These are phyloP conservation scores for Chaetomiaceae sp. DNA, from an alignment of 2,329 filamentous ascomycete species.

Conservation along the genomic window DNA sequence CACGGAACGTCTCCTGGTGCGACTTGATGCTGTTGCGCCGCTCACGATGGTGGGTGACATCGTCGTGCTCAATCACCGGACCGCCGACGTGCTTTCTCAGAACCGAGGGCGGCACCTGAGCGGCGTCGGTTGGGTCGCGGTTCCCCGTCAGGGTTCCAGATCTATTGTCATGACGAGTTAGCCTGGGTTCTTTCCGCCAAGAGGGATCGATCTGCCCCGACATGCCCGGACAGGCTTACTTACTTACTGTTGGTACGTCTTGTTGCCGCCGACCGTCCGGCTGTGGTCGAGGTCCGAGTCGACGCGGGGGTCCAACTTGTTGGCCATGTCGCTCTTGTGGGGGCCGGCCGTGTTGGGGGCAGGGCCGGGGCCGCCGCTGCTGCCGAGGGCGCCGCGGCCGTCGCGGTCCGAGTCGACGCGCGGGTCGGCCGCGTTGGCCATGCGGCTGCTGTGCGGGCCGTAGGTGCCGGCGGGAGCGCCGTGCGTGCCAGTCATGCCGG, in stretches of 20 bases:
- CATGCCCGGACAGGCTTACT: conserved; percentile 21
- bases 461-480: conserved; percentile 28
- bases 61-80: conserved; percentile 43
- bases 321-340: conserved; percentile 49
- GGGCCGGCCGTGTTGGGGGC: conserved; percentile 46
- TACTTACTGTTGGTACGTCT: conserved; percentile 44
- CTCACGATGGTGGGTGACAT: conserved; percentile 40
- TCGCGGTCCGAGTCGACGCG: conserved; percentile 44
- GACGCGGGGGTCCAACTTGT: conserved; percentile 54
- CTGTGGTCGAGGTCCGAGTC: conserved; percentile 53
- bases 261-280: conserved; percentile 52
- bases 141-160: conserved; percentile 5
- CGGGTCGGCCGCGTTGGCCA: conserved; percentile 46
- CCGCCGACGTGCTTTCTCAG: conserved; percentile 44
- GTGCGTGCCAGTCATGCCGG: conserved; percentile 16
- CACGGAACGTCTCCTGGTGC: conserved; percentile 46
- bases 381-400: conserved; percentile 34
- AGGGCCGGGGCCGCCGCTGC: conserved; percentile 36
- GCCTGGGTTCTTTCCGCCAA: not conserved
- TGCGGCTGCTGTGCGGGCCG: conserved; percentile 37
- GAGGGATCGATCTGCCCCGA: not conserved
- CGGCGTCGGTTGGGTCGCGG: conserved; percentile 50
- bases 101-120: conserved; percentile 54
- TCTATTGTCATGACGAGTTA: conserved; percentile 12
- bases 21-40: conserved; percentile 44